Percentiles rank a stretch among this genome's conserved stretches.
These are phyloP conservation scores for Paramyrothecium roridum DNA, from an alignment of 2,329 filamentous ascomycete genomes.

Conservation along the genomic window DNA sequence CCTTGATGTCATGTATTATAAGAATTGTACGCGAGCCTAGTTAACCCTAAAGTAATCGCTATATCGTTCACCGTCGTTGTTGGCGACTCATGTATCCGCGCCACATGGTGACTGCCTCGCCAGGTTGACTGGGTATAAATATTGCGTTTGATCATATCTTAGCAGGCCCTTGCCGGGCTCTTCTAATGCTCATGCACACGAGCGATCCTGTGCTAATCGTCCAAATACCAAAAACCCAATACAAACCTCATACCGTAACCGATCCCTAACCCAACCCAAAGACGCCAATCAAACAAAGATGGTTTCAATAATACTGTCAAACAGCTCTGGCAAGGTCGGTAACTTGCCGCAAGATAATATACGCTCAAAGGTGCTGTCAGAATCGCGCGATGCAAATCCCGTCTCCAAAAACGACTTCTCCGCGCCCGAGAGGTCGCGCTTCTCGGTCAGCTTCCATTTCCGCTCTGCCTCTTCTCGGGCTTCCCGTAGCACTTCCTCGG, in stretches of 20 bases:
- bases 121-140: background rate
- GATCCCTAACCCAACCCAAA: background rate
- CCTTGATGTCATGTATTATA: slow-evolving; percentile 6
- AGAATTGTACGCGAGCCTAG: slow-evolving; percentile 1
- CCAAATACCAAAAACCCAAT: no score
- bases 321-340: slow-evolving; percentile 38
- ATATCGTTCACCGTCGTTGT: background rate
- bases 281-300: slow-evolving; percentile 30
- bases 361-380: slow-evolving; percentile 24
- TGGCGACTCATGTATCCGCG: background rate
- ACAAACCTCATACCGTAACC: background rate
- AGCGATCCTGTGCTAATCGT: background rate
- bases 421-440: slow-evolving; percentile 49
- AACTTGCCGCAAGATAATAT: slow-evolving; percentile 27
- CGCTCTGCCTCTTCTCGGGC: slow-evolving; percentile 71
- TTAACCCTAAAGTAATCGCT: background rate
- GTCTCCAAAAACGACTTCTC: slow-evolving; percentile 58
- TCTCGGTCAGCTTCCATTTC: slow-evolving; percentile 67
- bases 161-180: no score
- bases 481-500: slow-evolving; percentile 62
- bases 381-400: slow-evolving; percentile 33
- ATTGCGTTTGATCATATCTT: background rate
- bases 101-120: background rate
- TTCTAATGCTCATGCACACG: background rate
- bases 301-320: slow-evolving; percentile 42